Percentiles rank a stretch among this genome's conserved stretches.
These are phyloP conservation scores for Colletotrichum tabaci DNA, from an alignment of 2,329 filamentous ascomycete species.

Conservation along the genomic window DNA sequence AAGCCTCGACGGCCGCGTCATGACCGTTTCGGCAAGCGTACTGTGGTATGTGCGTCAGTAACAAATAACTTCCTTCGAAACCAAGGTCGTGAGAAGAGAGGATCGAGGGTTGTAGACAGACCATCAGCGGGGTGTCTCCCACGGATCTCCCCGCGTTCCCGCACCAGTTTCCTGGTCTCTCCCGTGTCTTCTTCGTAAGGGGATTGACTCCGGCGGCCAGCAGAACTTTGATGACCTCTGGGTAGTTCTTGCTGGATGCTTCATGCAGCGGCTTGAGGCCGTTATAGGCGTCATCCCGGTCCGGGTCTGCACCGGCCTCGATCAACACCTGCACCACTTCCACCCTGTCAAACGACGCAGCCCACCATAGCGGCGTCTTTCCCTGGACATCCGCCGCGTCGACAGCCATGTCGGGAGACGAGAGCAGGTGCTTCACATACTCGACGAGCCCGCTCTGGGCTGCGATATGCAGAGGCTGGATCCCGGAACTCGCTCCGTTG, in stretches of 20 bases:
- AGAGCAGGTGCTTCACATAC: slow-evolving; percentile 42
- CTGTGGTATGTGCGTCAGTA: not conserved
- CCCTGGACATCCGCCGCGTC: slow-evolving; percentile 39
- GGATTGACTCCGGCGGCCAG: slow-evolving; percentile 55
- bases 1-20: slow-evolving; percentile 46
- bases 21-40: slow-evolving; percentile 50
- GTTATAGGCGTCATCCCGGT: slow-evolving; percentile 37
- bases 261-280: slow-evolving; percentile 54
- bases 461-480: slow-evolving; percentile 32
- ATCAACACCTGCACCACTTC: slow-evolving; percentile 44
- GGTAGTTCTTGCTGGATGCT: slow-evolving; percentile 52
- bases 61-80: no score
- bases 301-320: slow-evolving; percentile 46
- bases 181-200: slow-evolving; percentile 47
- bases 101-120: not conserved
- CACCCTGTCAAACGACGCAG: slow-evolving; percentile 45
- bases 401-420: slow-evolving; percentile 19
- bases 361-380: slow-evolving; percentile 48
- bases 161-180: slow-evolving; percentile 24
- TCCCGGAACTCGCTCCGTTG: not conserved
- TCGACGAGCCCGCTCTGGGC: slow-evolving; percentile 31
- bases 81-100: no score
- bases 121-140: slow-evolving; percentile 49
- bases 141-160: slow-evolving; percentile 32
- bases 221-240: slow-evolving; percentile 48